A percentile compares a stretch with the other conserved stretches of the same genome.
Evolutionary conservation across 495 filamentous ascomycete genomes (phyloP).

Genomic region (Immersiella caudata): DNA sequence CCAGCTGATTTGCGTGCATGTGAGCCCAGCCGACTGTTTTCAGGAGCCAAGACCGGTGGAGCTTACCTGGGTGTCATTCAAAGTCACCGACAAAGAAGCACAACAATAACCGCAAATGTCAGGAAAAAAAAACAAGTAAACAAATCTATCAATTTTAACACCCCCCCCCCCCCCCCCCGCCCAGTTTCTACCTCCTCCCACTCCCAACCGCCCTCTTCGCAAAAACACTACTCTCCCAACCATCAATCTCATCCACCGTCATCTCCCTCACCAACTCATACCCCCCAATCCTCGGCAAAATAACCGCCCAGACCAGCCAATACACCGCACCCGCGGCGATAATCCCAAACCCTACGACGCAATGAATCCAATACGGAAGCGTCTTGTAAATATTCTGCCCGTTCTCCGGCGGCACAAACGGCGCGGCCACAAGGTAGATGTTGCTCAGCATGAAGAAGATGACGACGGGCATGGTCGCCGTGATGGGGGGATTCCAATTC

Average conservation of each 20-base stretch:
- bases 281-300: constrained; percentile 60
- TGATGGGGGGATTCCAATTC: constrained; percentile 49
- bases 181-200: too few relatives aligned
- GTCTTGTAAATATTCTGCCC: constrained; percentile 47
- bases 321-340: constrained; percentile 58
- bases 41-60: too few relatives aligned
- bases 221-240: constrained; percentile 48
- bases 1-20: too few relatives aligned
- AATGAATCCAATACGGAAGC: constrained; percentile 52
- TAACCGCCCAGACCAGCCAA: constrained; percentile 71
- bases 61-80: too few relatives aligned
- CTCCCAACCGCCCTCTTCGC: constrained; percentile 25
- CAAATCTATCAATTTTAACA: too few relatives aligned
- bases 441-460: constrained; percentile 54
- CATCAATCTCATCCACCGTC: constrained; percentile 42
- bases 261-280: constrained; percentile 63
- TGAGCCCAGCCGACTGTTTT: too few relatives aligned
- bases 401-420: constrained; percentile 46
- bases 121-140: too few relatives aligned
- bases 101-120: too few relatives aligned
- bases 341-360: constrained; percentile 51
- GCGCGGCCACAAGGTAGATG: constrained; percentile 51
- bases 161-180: too few relatives aligned
- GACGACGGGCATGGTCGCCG: constrained; percentile 46
- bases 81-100: too few relatives aligned